Percentiles rank a stretch among this genome's conserved stretches.
These are phyloP conservation scores for Physcomitrellopsis africana DNA, from an alignment of 225 moss, liverwort and hornwort genomes.

Conservation along the genomic window DNA sequence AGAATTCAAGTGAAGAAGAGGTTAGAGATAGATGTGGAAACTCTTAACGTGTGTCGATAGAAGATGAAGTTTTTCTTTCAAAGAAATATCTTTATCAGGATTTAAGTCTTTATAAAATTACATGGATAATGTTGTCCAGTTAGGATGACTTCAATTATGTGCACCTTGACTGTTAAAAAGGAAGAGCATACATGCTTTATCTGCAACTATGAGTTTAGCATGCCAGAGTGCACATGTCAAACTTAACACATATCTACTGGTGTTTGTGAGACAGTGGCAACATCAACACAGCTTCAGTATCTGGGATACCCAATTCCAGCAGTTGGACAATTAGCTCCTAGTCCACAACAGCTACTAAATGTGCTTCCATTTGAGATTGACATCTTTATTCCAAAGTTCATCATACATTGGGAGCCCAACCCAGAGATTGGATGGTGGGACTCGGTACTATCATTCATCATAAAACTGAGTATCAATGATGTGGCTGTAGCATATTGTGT, in stretches of 20 bases:
- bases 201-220: background rate
- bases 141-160: background rate
- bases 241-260: constrained; percentile 15
- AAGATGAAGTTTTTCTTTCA: background rate
- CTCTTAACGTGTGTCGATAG: background rate
- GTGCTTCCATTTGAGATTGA: constrained; percentile 76
- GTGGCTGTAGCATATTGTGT: constrained; percentile 2
- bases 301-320: constrained; percentile 94
- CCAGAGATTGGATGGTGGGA: constrained; percentile 99
- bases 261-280: constrained; percentile 40
- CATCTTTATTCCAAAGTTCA: constrained; percentile 62
- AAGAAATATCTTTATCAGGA: background rate
- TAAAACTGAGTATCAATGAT: constrained; percentile 19
- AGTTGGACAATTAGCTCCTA: constrained; percentile 77
- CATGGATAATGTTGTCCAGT: constrained; percentile 1
- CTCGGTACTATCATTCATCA: constrained; percentile 51
- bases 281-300: constrained; percentile 54
- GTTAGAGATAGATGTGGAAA: constrained; percentile 9
- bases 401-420: constrained; percentile 70
- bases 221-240: background rate
- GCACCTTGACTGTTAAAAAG: background rate
- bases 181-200: background rate
- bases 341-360: constrained; percentile 54
- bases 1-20: constrained; percentile 1
- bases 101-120: constrained; percentile 8